phyloP scores from a whole-genome alignment of 2,329 filamentous ascomycete genomes.

The Sporothrix brasiliensis region DNA sequence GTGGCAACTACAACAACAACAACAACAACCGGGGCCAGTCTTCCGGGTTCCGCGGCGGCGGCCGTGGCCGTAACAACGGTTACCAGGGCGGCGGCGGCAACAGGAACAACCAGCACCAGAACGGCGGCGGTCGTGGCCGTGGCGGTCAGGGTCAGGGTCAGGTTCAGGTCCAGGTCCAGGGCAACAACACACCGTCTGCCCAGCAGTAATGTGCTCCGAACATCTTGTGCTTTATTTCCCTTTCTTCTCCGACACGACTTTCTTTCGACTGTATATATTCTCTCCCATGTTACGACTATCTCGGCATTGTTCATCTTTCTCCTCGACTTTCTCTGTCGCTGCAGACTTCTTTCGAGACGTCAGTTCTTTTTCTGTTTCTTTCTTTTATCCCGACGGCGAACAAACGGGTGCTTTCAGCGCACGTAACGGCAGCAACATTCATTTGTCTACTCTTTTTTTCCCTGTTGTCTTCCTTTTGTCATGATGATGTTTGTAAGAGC shows the following conservation, averaged over 20 bases:
- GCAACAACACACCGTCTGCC: not conserved
- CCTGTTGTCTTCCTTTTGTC: not conserved
- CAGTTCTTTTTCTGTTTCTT: too few relatives aligned
- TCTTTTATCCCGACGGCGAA: not conserved
- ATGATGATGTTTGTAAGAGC: not conserved
- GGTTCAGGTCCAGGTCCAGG: not conserved
- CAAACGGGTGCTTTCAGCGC: not conserved
- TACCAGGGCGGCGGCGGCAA: constrained; percentile 13
- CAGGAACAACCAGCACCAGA: constrained; percentile 9
- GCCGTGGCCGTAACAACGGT: constrained; percentile 6
- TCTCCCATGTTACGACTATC: not conserved
- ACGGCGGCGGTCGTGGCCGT: not conserved
- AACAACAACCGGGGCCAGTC: constrained; percentile 9
- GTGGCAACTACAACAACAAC: constrained; percentile 23
- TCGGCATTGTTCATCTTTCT: not conserved
- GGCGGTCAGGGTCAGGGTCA: not conserved
- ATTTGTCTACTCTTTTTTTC: not conserved
- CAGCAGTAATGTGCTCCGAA: not conserved
- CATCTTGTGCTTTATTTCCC: not conserved
- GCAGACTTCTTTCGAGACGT: not conserved
- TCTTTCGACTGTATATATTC: constrained; percentile 19
- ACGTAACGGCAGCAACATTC: not conserved
- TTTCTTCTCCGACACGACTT: not conserved
- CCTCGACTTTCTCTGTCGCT: not conserved
- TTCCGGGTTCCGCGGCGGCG: constrained; percentile 21